Evolutionary conservation across 352 stramenopile species (phyloP).

Genomic region (Phytophthora agathidicida): DNA sequence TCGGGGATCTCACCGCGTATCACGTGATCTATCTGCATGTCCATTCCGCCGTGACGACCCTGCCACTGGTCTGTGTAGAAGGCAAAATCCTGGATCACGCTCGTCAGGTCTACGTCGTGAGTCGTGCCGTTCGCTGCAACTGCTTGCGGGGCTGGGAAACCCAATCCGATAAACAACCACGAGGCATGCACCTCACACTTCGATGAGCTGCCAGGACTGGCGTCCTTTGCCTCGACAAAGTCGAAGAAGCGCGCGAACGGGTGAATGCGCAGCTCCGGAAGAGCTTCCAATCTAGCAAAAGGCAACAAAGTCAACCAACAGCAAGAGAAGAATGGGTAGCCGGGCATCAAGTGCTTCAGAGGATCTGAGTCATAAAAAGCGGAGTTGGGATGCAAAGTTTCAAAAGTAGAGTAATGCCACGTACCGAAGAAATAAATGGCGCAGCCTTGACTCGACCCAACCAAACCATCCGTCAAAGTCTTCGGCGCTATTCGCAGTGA

Average conservation of each 20-base stretch:
- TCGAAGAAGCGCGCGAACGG: constrained; percentile 88
- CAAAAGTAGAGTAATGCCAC: constrained; percentile 1
- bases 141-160: constrained; percentile 55
- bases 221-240: constrained; percentile 37
- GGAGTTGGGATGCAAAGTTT: background rate
- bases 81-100: constrained; percentile 79
- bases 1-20: constrained; percentile 53
- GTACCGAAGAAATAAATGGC: constrained; percentile 81
- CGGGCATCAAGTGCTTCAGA: background rate
- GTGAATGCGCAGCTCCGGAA: constrained; percentile 64
- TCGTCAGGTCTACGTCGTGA: constrained; percentile 70
- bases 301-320: constrained; percentile 8
- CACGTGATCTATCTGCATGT: constrained; percentile 82
- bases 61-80: constrained; percentile 81
- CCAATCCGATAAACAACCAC: constrained; percentile 82
- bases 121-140: constrained; percentile 7
- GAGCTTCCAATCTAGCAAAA: constrained; percentile 55
- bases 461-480: constrained; percentile 83
- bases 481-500: constrained; percentile 57
- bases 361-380: background rate
- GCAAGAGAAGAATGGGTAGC: background rate
- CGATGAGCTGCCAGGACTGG: constrained; percentile 10
- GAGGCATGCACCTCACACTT: constrained; percentile 46
- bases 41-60: constrained; percentile 74
- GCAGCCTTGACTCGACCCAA: constrained; percentile 87